phyloP scores from a whole-genome alignment of 345 rosid species.

The Theobroma cacao region DNA sequence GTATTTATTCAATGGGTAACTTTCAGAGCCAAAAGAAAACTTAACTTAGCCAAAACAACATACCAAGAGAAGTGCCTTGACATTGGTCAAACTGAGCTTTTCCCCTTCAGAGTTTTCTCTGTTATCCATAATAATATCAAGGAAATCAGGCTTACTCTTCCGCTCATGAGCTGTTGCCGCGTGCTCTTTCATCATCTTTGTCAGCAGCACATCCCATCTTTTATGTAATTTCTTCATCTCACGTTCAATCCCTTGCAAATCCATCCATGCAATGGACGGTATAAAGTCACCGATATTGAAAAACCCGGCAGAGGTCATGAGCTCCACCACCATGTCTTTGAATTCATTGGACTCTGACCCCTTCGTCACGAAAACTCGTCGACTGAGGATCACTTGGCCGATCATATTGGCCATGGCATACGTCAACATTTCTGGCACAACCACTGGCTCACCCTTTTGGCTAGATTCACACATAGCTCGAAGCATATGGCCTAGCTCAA shows the following conservation, averaged over 20 bases:
- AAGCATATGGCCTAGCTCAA: constrained; percentile 49
- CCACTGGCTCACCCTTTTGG: constrained; percentile 26
- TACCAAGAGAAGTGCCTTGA: constrained; percentile 61
- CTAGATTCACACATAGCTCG: constrained; percentile 39
- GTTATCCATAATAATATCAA: constrained; percentile 41
- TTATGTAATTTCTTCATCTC: constrained; percentile 53
- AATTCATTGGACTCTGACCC: constrained; percentile 48
- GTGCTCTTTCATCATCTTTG: constrained; percentile 51
- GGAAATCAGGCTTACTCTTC: constrained; percentile 49
- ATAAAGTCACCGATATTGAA: constrained; percentile 62
- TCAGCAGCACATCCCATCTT: constrained; percentile 42
- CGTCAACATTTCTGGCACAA: constrained; percentile 45
- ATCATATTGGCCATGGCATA: constrained; percentile 58
- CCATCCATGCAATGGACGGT: constrained; percentile 62
- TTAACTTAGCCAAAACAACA: background rate
- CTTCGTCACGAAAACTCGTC: constrained; percentile 39
- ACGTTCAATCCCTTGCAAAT: constrained; percentile 54
- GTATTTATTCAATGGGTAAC: background rate
- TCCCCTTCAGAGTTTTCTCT: constrained; percentile 27
- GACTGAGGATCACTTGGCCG: constrained; percentile 48
- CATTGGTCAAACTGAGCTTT: constrained; percentile 34
- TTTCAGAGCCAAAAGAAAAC: background rate
- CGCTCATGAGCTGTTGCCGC: constrained; percentile 30
- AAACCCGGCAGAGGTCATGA: constrained; percentile 46
- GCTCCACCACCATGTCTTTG: constrained; percentile 64